Evolutionary conservation across 1,284 basidiomycete species (phyloP).

Genomic region (Melampsora larici-populina): DNA sequence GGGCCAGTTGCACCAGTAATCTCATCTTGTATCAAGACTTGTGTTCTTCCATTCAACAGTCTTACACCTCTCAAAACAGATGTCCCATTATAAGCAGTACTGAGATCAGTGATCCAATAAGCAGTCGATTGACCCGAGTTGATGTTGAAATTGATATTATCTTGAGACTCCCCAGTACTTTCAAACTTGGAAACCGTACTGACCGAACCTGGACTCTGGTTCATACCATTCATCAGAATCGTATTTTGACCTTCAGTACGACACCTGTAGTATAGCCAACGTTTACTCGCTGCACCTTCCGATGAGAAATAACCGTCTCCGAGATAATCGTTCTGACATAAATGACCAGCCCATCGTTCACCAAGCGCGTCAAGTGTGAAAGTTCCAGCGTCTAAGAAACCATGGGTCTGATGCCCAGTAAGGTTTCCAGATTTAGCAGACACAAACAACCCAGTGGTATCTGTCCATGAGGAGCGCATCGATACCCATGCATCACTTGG

Average conservation of each 20-base stretch:
- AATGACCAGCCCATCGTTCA: constrained; percentile 90
- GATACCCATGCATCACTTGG: constrained; percentile 75
- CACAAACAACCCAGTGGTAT: constrained; percentile 74
- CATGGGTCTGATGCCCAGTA: constrained; percentile 81
- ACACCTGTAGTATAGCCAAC: constrained; percentile 94
- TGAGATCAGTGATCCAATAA: constrained; percentile 76
- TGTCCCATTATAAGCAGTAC: constrained; percentile 71
- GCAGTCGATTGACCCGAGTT: constrained; percentile 71
- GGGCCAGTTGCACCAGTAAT: constrained; percentile 51
- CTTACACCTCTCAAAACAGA: constrained; percentile 82
- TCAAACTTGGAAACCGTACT: constrained; percentile 63
- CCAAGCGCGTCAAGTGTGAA: constrained; percentile 94
- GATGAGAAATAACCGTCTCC: constrained; percentile 53
- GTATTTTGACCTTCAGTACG: constrained; percentile 97
- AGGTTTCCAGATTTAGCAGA: constrained; percentile 81
- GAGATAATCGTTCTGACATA: constrained; percentile 81
- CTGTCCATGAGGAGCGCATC: constrained; percentile 88
- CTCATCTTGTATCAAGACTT: constrained; percentile 67
- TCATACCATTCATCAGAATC: constrained; percentile 69
- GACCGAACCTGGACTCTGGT: constrained; percentile 72
- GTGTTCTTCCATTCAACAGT: constrained; percentile 76
- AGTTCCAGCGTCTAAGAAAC: constrained; percentile 80
- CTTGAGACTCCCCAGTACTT: constrained; percentile 67
- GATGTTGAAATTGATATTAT: constrained; percentile 64
- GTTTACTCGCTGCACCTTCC: constrained; percentile 61